phyloP scores from a whole-genome alignment of 2,329 filamentous ascomycete species.

The Elsinoe batatas region DNA sequence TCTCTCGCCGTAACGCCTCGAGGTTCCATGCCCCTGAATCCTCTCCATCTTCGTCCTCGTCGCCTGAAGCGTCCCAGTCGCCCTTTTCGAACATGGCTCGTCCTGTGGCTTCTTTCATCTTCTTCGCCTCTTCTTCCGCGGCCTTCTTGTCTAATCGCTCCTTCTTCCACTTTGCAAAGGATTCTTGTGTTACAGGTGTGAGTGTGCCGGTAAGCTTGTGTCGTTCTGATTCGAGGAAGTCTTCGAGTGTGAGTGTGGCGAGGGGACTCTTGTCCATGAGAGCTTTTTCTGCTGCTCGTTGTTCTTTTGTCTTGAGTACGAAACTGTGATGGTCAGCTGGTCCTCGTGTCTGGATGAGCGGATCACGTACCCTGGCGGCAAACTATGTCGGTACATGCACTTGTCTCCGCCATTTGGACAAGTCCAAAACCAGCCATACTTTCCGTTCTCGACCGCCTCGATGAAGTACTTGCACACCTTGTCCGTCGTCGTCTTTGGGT shows the following conservation, averaged over 20 bases:
- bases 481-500: slow-evolving; percentile 88
- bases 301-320: slow-evolving; percentile 94
- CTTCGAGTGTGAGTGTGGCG: slow-evolving; percentile 88
- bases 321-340: slow-evolving; percentile 50
- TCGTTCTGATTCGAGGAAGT: slow-evolving; percentile 91
- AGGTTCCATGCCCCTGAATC: slow-evolving; percentile 63
- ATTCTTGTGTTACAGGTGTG: slow-evolving; percentile 86
- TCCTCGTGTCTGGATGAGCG: not conserved
- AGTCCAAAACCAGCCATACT: slow-evolving; percentile 98
- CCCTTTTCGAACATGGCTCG: slow-evolving; percentile 93
- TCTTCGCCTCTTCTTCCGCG: slow-evolving; percentile 79
- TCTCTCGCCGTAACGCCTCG: slow-evolving; percentile 73
- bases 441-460: slow-evolving; percentile 91
- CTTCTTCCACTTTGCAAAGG: slow-evolving; percentile 95
- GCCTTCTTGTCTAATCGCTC: slow-evolving; percentile 90
- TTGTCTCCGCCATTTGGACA: slow-evolving; percentile 95
- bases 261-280: slow-evolving; percentile 91
- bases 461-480: slow-evolving; percentile 99
- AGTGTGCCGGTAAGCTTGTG: slow-evolving; percentile 87
- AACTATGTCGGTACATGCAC: slow-evolving; percentile 96
- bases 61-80: slow-evolving; percentile 65
- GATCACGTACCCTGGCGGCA: slow-evolving; percentile 75
- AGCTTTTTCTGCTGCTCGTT: slow-evolving; percentile 89
- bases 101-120: slow-evolving; percentile 91
- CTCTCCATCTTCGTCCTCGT: slow-evolving; percentile 55